Evolutionary conservation across 2,329 filamentous ascomycete genomes (phyloP), one percentile per base, ranked within the genome.

Genomic region (Raffaelea albimanens): DNA sequence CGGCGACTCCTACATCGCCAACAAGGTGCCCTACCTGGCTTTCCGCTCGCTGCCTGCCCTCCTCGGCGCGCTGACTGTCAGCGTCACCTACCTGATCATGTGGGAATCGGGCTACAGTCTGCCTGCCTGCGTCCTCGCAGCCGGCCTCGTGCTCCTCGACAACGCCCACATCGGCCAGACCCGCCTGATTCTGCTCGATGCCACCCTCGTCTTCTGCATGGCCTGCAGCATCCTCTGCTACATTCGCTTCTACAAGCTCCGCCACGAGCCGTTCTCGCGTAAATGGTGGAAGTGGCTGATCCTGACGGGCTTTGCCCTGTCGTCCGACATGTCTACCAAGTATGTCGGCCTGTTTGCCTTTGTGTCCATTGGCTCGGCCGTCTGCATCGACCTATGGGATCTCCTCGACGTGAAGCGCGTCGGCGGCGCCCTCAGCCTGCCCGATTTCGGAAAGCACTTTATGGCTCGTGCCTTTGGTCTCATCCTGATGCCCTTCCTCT

Each of bases 251-350:
- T 97, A 97, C 74, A 98, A 97, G 76, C 73, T 91, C 56, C 80
- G 93, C 57, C 90, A 97, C 59, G 76, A 82, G 55, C 77, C 93
- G 3, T 98, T 98, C 64, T 81, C 85, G 51, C 80, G 89, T 52
- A 97, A 98, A 70, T 98, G 93, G 93, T 98, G 93, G 93, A 98
- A 98, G 68, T 98, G 93, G 93, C 78, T 98, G 50, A 80, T 98
- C 53, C 69, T 97, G 58, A 98, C 93, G 8, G 93, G 93, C 51
- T 91, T 98, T 63, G 84, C 84, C 51, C 77, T 98, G 63, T 96
- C 90, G 63, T 97, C 91, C 64, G 93, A 96, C 63, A 97, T 98
- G 59, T 97, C 93, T 47, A 95, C 87, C 64, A 98, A 98, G 72
- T 98, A 98, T 57, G 90, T 98, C 50, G 93, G 93, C 58, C 75